Conservation (phyloP, 306 rosid species). For the Adenanthera pavonina region DNA sequence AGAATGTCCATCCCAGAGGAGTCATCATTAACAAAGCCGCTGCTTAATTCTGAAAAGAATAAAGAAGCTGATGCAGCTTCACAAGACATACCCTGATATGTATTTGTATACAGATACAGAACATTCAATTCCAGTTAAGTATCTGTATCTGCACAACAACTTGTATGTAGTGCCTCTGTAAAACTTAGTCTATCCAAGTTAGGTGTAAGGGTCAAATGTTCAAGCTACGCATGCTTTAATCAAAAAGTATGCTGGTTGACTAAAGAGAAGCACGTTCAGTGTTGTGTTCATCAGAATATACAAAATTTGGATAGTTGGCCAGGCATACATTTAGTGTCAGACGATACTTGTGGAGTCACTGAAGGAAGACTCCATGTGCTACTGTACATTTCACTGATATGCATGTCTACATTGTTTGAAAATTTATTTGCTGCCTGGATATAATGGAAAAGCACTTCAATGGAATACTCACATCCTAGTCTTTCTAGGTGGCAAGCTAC, state of each 20-base stretch:
- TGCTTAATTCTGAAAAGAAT: conserved; percentile 47
- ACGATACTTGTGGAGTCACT: background rate
- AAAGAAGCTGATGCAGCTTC: conserved; percentile 33
- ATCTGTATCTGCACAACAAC: background rate
- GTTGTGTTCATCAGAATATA: background rate
- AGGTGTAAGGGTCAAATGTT: conserved; percentile 24
- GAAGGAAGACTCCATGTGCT: conserved; percentile 24
- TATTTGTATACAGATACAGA: conserved; percentile 25
- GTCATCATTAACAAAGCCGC: conserved; percentile 50
- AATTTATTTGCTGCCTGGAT: background rate
- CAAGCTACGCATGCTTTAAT: conserved; percentile 28
- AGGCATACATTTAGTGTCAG: background rate
- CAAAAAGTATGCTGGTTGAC: conserved; percentile 16
- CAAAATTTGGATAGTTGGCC: conserved; percentile 20
- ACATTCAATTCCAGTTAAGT: background rate
- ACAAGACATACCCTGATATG: conserved; percentile 54
- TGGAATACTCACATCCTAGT: background rate
- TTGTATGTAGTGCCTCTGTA: background rate
- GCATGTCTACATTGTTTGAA: background rate
- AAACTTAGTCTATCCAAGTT: conserved; percentile 13
- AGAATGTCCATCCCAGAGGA: conserved; percentile 32
- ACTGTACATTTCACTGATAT: background rate
- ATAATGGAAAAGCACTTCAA: conserved; percentile 1
- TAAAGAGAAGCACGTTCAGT: background rate
- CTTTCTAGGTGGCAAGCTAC: background rate